These are phyloP conservation scores for Trichocomaceae sp. DNA, from an alignment of 2,329 filamentous ascomycete species.

Conservation along the genomic window DNA sequence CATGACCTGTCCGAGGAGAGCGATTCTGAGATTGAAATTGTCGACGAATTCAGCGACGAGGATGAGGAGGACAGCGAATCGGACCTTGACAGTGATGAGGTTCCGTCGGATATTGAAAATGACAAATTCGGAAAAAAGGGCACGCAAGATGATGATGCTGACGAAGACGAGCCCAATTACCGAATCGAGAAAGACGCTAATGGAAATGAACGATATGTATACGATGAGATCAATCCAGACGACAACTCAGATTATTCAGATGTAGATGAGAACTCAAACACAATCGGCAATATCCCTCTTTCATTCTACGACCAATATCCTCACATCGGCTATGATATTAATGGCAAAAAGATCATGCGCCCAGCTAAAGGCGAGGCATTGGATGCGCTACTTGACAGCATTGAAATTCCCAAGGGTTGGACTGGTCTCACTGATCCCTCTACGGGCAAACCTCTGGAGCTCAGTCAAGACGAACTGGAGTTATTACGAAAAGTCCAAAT, in stretches of 20 bases:
- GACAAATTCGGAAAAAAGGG: constrained; percentile 11
- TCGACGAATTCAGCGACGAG: constrained; percentile 48
- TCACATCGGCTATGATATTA: constrained; percentile 97
- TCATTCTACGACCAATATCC: constrained; percentile 97
- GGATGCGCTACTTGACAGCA: constrained; percentile 89
- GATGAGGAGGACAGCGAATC: constrained; percentile 46
- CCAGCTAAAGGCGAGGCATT: constrained; percentile 89
- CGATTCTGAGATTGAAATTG: constrained; percentile 49
- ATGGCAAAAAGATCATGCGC: constrained; percentile 95
- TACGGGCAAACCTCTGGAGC: constrained; percentile 84
- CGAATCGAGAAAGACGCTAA: constrained; percentile 73
- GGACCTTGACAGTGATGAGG: constrained; percentile 46
- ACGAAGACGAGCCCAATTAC: constrained; percentile 46
- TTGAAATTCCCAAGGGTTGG: constrained; percentile 95
- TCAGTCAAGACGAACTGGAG: constrained; percentile 82
- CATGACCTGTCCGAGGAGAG: constrained; percentile 37
- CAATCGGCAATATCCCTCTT: constrained; percentile 89
- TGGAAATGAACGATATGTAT: constrained; percentile 82
- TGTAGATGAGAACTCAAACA: constrained; percentile 70
- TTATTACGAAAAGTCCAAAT: constrained; percentile 81
- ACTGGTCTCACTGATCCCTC: constrained; percentile 90
- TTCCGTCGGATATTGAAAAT: constrained; percentile 42
- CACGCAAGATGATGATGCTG: constrained; percentile 8
- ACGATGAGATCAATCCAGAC: constrained; percentile 85
- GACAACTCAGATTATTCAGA: constrained; percentile 97